Conservation (phyloP, 768 basidiomycete species). For the Lactifluus piperatus region DNA sequence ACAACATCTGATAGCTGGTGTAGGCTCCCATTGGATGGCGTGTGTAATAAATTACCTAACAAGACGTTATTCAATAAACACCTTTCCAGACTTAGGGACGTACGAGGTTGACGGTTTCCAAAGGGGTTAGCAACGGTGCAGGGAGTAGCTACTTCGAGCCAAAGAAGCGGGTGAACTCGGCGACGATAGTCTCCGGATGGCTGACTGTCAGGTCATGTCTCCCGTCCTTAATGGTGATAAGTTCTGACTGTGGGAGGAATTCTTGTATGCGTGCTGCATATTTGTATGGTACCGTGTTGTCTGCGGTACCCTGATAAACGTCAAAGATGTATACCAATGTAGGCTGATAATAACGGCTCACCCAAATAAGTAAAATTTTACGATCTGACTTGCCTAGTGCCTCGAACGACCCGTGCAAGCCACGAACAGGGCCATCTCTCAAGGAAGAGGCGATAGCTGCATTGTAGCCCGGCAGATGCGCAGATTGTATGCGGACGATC, state of each 20-base stretch:
- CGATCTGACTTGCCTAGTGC: conserved; percentile 40
- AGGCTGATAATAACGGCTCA: conserved; percentile 26
- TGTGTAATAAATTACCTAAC: conserved; percentile 12
- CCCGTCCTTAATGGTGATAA: conserved; percentile 43
- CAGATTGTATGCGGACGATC: conserved; percentile 73
- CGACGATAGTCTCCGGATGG: conserved; percentile 18
- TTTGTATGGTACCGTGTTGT: conserved; percentile 45
- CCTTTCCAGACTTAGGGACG: neutral
- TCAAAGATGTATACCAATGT: neutral
- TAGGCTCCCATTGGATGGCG: neutral
- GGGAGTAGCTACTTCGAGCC: neutral
- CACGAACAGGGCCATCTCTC: conserved; percentile 63
- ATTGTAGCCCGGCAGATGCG: conserved; percentile 67
- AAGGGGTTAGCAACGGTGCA: neutral
- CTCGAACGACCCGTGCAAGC: conserved; percentile 45
- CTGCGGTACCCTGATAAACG: conserved; percentile 43
- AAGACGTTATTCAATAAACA: neutral
- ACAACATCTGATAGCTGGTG: neutral
- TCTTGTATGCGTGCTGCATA: conserved; percentile 41
- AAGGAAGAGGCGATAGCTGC: conserved; percentile 69
- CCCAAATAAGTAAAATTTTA: conserved; percentile 57
- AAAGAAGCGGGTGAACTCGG: conserved; percentile 16
- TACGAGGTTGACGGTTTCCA: conserved; percentile 8
- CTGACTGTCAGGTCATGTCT: conserved; percentile 37
- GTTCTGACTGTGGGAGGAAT: conserved; percentile 37